Base-by-base conservation (phyloP, 208 protist species). In the Strigomonas galati region DNA sequence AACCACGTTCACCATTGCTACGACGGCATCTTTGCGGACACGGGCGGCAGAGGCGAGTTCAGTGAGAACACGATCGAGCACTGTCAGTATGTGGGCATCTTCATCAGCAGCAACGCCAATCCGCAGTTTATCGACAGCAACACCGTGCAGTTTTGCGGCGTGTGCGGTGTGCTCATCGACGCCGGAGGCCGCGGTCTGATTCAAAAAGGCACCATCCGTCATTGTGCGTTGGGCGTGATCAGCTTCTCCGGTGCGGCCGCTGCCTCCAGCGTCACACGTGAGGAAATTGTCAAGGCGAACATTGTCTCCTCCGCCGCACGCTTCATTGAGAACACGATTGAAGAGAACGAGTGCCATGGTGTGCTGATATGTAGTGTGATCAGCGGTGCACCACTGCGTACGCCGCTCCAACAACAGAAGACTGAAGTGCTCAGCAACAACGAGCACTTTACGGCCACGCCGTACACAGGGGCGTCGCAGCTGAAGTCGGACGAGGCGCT, bases 281-380 rank as follows among this genome's bases (percentile, higher is more conserved):
- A 82, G 32, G 72, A 87, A 21, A 31, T 89, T 35, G 46, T 79
- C 0, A 58, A 69, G 27, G 79, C 66, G 7, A 67, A 48, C 26
- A 74, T 88, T 40, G 65, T 81, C 24, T 68, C 80, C 7, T 62
- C 86, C 14, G 61, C 81, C 6, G 69, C 84, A 21, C 67, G 54
- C 3, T 91, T 95, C 62, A 60, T 72, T 49, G 71, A 85, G 6
- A 91, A 89, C 70, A 60, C 62, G 10, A 90, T 95, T 64, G 82
- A 87, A 40, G 77, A 89, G 40, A 85, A 95, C 69, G 72, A 85
- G 28, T 52, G 79, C 31, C 85, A 95, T 71, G 90, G 90, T 19
- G 78, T 93, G 55, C 61, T 95, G 53, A 70, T 93, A 15, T 64
- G 91, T 10, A 84, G 74, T 62, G 84, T 87, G 53, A 67, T 80